Percentiles rank a stretch among this genome's conserved stretches.
These are phyloP conservation scores for Geotrichum aggregatum DNA, from an alignment of 1,139 yeast genomes.

Conservation along the genomic window DNA sequence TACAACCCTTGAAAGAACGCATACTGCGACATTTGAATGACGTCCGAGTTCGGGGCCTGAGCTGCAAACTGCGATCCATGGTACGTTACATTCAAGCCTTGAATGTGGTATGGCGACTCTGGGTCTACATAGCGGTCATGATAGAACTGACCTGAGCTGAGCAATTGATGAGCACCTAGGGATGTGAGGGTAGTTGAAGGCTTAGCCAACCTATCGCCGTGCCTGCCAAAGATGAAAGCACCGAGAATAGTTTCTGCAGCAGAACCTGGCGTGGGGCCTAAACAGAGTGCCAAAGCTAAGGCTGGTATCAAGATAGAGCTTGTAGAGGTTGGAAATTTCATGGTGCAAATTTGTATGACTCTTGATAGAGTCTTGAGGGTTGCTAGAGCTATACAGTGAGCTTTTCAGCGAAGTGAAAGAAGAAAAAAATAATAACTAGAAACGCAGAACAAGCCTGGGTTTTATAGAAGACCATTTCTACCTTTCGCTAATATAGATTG, in stretches of 20 bases:
- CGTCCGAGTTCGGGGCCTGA: slow-evolving; percentile 38
- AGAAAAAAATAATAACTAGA: no score
- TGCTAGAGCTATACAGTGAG: no score
- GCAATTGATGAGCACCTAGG: slow-evolving; percentile 41
- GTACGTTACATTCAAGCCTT: slow-evolving; percentile 34
- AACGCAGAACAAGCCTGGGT: no score
- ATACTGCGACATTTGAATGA: slow-evolving; percentile 41
- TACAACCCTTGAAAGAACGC: slow-evolving; percentile 46
- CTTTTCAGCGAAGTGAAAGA: no score
- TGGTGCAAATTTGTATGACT: no score
- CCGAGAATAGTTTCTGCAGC: slow-evolving; percentile 39
- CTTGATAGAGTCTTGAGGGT: no score
- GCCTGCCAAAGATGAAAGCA: slow-evolving; percentile 45
- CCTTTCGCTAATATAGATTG: no score
- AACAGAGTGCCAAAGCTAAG: slow-evolving; percentile 1
- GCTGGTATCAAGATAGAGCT: background rate
- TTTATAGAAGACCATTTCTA: no score
- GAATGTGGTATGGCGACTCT: slow-evolving; percentile 31
- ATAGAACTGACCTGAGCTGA: slow-evolving; percentile 40
- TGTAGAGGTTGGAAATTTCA: background rate
- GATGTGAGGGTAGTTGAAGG: slow-evolving; percentile 44
- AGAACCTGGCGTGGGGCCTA: slow-evolving; percentile 22
- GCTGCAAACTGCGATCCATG: slow-evolving; percentile 36
- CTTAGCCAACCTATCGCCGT: slow-evolving; percentile 46
- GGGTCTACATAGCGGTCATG: slow-evolving; percentile 43